Percentiles rank a stretch among this genome's conserved stretches.
These are phyloP conservation scores for Colletotrichum sp. DNA, from an alignment of 2,329 filamentous ascomycete genomes.

Conservation along the genomic window DNA sequence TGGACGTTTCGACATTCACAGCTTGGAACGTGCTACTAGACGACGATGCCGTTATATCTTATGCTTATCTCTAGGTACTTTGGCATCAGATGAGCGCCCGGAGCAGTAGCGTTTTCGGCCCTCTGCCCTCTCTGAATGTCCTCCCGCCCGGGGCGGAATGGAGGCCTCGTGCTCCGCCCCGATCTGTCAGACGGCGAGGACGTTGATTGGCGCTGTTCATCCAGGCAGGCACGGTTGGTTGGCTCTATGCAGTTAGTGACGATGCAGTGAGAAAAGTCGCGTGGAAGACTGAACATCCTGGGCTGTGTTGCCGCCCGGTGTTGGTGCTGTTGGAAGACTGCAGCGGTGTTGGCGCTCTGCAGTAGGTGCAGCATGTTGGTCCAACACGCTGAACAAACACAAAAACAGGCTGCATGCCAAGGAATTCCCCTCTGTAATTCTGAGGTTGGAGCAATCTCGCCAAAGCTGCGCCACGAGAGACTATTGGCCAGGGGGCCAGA, in stretches of 20 bases:
- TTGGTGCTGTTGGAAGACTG: background rate
- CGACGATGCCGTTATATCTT: background rate
- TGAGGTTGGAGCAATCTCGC: background rate
- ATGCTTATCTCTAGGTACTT: background rate
- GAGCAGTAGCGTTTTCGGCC: background rate
- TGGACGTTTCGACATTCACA: background rate
- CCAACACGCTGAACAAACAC: background rate
- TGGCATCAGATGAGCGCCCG: background rate
- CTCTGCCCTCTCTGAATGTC: background rate
- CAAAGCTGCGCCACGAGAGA: background rate
- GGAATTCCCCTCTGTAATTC: background rate
- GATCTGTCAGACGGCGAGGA: background rate
- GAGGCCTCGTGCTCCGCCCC: conserved; percentile 2
- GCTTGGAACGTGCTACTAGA: background rate
- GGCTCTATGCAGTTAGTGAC: background rate
- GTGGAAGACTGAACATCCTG: background rate
- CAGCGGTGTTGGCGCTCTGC: background rate
- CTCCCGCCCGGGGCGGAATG: background rate
- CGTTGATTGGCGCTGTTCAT: background rate
- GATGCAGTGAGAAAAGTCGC: background rate
- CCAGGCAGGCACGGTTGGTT: background rate
- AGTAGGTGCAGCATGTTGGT: background rate
- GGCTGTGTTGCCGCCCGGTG: background rate
- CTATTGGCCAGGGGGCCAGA: background rate
- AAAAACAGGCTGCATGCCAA: background rate